Base-by-base conservation (phyloP, 768 basidiomycete species). In the Mrakia frigida region DNA sequence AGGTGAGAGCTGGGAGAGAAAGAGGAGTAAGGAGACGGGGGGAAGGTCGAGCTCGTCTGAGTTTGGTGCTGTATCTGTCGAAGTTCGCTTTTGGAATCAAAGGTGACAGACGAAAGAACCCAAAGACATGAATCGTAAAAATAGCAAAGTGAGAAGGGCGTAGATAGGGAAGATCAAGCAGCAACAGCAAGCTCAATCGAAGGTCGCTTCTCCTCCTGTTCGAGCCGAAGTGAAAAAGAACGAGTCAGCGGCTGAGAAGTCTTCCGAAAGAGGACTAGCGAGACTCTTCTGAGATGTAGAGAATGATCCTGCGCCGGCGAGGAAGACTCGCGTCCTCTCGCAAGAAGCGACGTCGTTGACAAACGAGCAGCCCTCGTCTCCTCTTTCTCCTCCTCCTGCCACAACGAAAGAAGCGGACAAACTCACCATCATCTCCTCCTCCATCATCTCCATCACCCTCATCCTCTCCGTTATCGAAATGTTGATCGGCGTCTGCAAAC, bases 401-500 rank as follows among this genome's bases (percentile, higher is more conserved):
- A 11, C 65, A 13, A 25, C 9, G 39, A 23, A 16, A 39, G 33
- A 63, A n/a, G n/a, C 31, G 41, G 31, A 52, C 4, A 21, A 6
- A 74, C 73, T 60, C 13, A 74, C 73, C 73, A 65, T 74, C 73
- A 31, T 67, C 71, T 10, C 75, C 76, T 46, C 74, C 74, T 50
- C 68, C 74, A 21, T 71, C 76, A 52, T 73, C 76, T 3, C 70
- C 76, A 1, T 63, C 76, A 35, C 73, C 76, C 28, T 77, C 76
- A 53, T 77, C 76, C 52, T 77, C 76, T 31, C 76, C 76, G 67
- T 77, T 77, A 53, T 77, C 76, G 60, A 77, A 77, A 71, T 77
- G 72, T 25, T 77, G 70, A 28, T 77, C 76, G 43, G 59, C 76
- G 63, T 77, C 76, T 77, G 43, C 52, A 65, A 31, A 14, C 46